phyloP scores from a whole-genome alignment of 2,329 filamentous ascomycete species.

The Fusarium chuoi region DNA sequence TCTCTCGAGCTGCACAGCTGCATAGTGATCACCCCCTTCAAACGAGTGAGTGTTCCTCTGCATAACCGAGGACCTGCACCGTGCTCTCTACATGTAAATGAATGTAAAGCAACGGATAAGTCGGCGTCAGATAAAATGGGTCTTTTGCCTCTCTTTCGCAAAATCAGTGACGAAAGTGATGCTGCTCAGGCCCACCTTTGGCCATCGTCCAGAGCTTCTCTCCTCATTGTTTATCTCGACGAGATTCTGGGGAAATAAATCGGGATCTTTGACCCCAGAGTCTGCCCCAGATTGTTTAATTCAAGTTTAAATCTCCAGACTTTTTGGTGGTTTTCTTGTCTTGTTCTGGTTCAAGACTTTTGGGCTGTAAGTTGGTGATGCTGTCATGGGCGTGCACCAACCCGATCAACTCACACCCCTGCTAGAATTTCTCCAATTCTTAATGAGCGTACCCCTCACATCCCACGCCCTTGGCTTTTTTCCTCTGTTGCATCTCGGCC shows the following conservation, averaged over 20 bases:
- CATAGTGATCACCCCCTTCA: background rate
- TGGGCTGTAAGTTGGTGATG: conserved; percentile 2
- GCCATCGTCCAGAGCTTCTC: conserved; percentile 30
- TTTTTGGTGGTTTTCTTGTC: background rate
- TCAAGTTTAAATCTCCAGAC: conserved; percentile 30
- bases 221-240: conserved; percentile 8
- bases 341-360: conserved; percentile 1
- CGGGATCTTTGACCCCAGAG: conserved; percentile 34
- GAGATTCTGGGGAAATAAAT: conserved; percentile 30
- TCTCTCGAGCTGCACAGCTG: background rate
- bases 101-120: conserved; percentile 6
- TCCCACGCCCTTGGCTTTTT: conserved; percentile 2
- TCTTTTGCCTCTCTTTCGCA: conserved; percentile 4
- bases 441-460: conserved; percentile 10
- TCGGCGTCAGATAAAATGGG: conserved; percentile 33
- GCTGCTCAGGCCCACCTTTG: conserved; percentile 26
- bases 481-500: conserved; percentile 29
- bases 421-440: conserved; percentile 29
- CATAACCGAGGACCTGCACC: background rate
- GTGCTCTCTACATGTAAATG: background rate
- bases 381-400: conserved; percentile 12
- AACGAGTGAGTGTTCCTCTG: background rate
- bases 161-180: conserved; percentile 24
- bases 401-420: conserved; percentile 6
- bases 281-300: conserved; percentile 21